A percentile compares a stretch with the other conserved stretches of the same genome.
Evolutionary conservation across 192 early-diverging fungal genomes (phyloP).

Genomic region (Endogone sp.): DNA sequence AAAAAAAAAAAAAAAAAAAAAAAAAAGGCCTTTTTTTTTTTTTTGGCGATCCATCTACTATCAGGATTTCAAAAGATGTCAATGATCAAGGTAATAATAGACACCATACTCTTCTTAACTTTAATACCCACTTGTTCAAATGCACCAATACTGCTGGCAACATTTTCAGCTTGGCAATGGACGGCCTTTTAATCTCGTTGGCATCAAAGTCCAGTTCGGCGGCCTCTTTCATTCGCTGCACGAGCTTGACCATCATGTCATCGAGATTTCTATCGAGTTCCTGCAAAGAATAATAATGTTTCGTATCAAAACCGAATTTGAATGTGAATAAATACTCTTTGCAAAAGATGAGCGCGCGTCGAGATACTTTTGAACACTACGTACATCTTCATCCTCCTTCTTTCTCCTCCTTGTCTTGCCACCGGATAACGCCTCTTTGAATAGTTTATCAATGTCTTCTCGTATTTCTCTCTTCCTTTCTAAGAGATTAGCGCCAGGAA

Average conservation of each 20-base stretch:
- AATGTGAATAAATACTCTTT: background rate
- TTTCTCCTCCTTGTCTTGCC: constrained; percentile 32
- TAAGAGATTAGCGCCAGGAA: constrained; percentile 17
- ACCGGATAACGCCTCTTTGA: constrained; percentile 21
- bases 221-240: constrained; percentile 45
- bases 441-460: constrained; percentile 27
- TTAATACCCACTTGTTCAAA: constrained; percentile 49
- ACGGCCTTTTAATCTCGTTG: constrained; percentile 55
- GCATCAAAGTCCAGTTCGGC: constrained; percentile 58
- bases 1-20: background rate
- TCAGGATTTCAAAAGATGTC: too few species aligned
- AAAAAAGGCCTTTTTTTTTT: background rate
- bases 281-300: background rate
- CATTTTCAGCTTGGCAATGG: constrained; percentile 67
- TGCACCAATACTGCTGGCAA: constrained; percentile 48
- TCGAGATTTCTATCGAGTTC: constrained; percentile 27
- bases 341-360: too few species aligned
- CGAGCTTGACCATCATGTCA: constrained; percentile 28
- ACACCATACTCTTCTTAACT: too few species aligned
- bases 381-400: constrained; percentile 26
- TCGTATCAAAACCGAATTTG: background rate
- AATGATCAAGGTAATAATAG: too few species aligned
- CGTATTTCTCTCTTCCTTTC: too few species aligned
- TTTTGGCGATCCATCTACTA: too few species aligned
- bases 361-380: constrained; percentile 2